Evolutionary conservation across 352 stramenopile species (phyloP), one percentile per base, ranked within the genome.

Genomic region (Phytophthora cryptogea): DNA sequence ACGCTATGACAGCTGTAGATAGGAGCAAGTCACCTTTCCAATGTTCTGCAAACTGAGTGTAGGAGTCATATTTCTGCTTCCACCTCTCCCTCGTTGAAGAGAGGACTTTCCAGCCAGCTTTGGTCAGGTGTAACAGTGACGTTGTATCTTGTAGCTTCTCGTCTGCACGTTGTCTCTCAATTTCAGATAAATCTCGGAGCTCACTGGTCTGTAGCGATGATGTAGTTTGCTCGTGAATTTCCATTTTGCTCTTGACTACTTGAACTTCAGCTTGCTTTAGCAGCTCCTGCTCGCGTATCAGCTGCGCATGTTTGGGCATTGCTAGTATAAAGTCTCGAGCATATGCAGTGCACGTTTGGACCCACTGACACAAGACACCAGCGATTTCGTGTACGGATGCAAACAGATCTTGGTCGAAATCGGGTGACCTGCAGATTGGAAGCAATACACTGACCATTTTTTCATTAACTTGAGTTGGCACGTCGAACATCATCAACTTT

Each of bases 1-100:
- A 94, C 0, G 62, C 68, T 8, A 88, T 51, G 0, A 66, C 51
- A 0, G 78, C 78, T 20, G 84, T 90, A 2, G 68, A 73, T 5
- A 94, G 47, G n/a, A 92, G 65, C 20, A 91, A 56, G 14, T 94
- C 81, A 3, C 76, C 84, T 48, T 78, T 70, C 55, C 72, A 79
- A 20, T 88, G 60, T 0, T 61, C 54, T 0, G 55, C 55, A 45
- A 86, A 78, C 45, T 79, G 55, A 0, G 55, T 71, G 54, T 77
- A 86, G 9, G 66, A 59, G 5, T 88, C 70, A 43, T 80, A 72
- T 26, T 28, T 35, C 2, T 60, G 28, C 17, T 71, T 41, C 80
- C 82, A 92, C 9, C 68, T 75, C 4, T 57, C 39, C 2, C 80
- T 75, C 10, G 71, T 83, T 0, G 68, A 76, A 35, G 65, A 56